These are phyloP conservation scores for Termitomyces sp. DNA, from an alignment of 768 basidiomycete species.

Conservation along the genomic window DNA sequence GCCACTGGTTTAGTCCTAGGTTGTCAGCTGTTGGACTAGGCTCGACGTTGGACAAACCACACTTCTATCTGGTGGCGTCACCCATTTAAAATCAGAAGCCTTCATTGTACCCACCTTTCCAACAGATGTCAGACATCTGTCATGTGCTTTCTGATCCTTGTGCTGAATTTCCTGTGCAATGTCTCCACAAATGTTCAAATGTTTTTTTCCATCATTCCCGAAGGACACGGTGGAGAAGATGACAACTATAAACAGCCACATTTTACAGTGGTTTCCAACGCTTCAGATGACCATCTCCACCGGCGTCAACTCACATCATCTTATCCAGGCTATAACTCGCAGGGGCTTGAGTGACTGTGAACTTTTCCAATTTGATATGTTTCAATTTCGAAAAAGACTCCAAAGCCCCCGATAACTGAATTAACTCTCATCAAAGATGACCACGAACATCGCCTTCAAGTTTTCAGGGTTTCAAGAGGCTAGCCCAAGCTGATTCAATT, in stretches of 20 bases:
- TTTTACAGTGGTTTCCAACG: not conserved
- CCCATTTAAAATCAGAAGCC: not conserved
- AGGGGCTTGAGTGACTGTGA: too few relatives aligned
- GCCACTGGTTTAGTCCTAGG: not conserved
- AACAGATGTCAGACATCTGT: not conserved
- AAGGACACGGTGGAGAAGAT: not conserved
- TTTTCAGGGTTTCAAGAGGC: not conserved
- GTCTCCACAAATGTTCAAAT: not conserved
- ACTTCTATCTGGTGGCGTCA: slow-evolving; percentile 1
- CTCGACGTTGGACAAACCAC: not conserved
- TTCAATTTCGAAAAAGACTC: not conserved
- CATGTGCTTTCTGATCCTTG: not conserved
- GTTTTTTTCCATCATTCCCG: too few relatives aligned
- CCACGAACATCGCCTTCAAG: not conserved
- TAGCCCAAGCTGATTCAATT: not conserved
- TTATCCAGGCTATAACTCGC: not conserved
- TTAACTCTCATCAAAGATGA: not conserved
- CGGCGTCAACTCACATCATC: too few relatives aligned
- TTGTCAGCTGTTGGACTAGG: not conserved
- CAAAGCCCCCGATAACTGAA: not conserved
- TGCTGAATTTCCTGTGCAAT: not conserved
- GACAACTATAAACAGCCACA: not conserved
- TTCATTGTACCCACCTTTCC: not conserved
- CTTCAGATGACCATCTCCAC: not conserved
- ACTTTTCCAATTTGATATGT: not conserved